Conservation (phyloP, 495 filamentous ascomycete species). For the Rhypophila decipiens region DNA sequence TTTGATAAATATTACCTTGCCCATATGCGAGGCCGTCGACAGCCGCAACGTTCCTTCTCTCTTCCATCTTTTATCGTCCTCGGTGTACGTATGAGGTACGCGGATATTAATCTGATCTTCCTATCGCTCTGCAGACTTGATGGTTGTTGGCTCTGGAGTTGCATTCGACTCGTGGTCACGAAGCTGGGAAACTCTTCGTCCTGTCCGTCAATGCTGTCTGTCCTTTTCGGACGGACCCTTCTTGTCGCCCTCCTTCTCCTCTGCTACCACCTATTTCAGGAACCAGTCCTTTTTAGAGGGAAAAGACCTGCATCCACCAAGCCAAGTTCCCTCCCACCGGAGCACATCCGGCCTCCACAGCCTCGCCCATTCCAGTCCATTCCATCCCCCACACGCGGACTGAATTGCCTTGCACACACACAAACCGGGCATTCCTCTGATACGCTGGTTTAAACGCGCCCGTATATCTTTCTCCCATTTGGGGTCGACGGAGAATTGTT, state of each 20-base stretch:
- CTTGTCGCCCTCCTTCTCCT: no score
- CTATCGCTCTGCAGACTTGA: neutral
- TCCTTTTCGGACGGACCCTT: no score
- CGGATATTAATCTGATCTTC: no score
- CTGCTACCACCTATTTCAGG: slow-evolving; percentile 2
- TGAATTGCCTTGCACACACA: neutral
- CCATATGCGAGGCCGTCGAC: neutral
- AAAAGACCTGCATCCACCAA: neutral
- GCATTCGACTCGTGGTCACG: neutral
- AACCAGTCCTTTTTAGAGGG: neutral
- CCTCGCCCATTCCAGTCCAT: neutral
- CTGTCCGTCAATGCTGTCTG: no score
- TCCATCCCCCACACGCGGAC: neutral
- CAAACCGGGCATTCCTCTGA: no score
- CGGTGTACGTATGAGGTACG: neutral
- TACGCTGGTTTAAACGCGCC: neutral
- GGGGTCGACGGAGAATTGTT: slow-evolving; percentile 1
- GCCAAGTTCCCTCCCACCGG: neutral
- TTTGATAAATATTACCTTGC: neutral
- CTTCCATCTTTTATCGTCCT: neutral
- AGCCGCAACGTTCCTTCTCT: slow-evolving; percentile 1
- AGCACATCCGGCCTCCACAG: neutral
- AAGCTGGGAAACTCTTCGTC: no score
- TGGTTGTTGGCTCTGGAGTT: neutral
- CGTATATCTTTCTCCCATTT: neutral